A percentile compares a stretch with the other conserved stretches of the same genome.
These are phyloP conservation scores for Eimeria tenella DNA, from an alignment of 169 alveolate species.

Conservation along the genomic window DNA sequence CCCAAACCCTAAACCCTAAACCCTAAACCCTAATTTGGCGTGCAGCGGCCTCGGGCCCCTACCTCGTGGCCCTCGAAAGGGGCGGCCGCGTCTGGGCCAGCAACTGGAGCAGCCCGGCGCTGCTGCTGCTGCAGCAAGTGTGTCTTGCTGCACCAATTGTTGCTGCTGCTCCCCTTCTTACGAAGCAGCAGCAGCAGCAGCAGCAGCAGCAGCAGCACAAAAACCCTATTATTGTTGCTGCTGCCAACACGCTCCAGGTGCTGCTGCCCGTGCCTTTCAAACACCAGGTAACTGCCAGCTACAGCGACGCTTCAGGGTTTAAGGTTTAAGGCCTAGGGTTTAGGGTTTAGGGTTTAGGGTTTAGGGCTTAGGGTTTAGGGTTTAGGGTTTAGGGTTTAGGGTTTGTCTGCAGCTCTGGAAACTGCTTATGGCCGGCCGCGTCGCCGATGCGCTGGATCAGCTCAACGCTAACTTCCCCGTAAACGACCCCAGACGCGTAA, in stretches of 20 bases:
- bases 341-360: conserved; percentile 5
- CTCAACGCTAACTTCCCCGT: conserved; percentile 56
- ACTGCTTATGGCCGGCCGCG: conserved; percentile 1
- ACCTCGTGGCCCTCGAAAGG: background rate
- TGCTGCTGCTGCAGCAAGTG: background rate
- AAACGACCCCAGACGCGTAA: conserved; percentile 63
- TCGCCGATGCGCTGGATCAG: conserved; percentile 52
- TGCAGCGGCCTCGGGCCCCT: background rate
- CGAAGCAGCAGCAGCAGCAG: background rate
- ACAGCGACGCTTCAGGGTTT: background rate
- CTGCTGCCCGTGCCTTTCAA: background rate
- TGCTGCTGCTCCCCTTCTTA: background rate
- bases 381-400: background rate
- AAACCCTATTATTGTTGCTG: background rate
- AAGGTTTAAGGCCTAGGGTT: background rate
- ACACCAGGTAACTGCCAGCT: background rate
- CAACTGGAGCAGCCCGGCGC: background rate
- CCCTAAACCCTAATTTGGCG: background rate
- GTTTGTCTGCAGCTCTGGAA: conserved; percentile 23
- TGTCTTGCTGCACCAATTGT: background rate
- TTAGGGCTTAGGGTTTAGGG: background rate
- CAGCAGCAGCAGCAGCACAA: background rate
- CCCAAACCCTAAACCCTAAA: background rate
- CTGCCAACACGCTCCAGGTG: background rate
- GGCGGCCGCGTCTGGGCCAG: background rate